Conservation (phyloP, 2,329 filamentous ascomycete genomes). For the Aspergillus bombycis region DNA sequence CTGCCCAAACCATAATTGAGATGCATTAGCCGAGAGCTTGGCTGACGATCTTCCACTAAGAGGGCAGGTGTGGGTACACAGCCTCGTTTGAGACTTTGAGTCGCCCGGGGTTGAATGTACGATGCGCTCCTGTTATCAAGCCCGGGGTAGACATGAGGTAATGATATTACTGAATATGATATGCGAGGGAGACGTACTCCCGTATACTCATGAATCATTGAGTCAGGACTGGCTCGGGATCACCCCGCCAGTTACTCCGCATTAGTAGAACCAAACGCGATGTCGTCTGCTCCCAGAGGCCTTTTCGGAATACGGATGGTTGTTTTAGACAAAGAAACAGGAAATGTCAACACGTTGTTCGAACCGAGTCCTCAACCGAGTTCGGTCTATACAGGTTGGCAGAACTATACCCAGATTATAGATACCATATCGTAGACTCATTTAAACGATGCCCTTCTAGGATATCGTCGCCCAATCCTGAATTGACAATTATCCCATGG, state of each 20-base stretch:
- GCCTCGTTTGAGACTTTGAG: background rate
- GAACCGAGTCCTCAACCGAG: too few species aligned
- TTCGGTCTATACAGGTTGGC: too few species aligned
- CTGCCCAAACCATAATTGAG: background rate
- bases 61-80: background rate
- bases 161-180: conserved; percentile 5
- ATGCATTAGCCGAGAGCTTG: conserved; percentile 10
- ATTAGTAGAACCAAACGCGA: background rate
- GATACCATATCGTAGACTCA: background rate
- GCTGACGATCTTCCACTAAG: conserved; percentile 1
- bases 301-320: too few species aligned
- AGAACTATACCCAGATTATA: too few species aligned
- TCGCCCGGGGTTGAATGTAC: too few species aligned
- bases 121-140: conserved; percentile 1
- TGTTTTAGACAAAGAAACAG: too few species aligned
- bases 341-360: too few species aligned
- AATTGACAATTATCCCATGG: too few species aligned
- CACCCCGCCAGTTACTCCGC: background rate
- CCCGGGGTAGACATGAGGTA: background rate
- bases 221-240: background rate
- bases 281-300: too few species aligned
- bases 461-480: too few species aligned
- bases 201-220: background rate
- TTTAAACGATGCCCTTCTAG: background rate
- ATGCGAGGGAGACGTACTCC: background rate